Conservation (phyloP, 805 yeast species). For the Teunomyces lycoperdinae region DNA sequence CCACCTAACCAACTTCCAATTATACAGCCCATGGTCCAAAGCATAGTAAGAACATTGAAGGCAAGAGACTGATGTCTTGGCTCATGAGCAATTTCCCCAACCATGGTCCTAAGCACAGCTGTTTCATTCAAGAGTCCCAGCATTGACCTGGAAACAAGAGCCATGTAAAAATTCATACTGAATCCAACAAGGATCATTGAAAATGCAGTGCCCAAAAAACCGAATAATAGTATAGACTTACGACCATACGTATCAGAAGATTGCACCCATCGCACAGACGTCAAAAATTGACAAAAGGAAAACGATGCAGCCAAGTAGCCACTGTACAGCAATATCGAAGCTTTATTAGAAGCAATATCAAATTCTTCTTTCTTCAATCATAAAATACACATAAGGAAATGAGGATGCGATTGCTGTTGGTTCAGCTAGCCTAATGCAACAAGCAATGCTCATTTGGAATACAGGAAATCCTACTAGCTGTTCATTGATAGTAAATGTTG, state of each 20-base stretch:
- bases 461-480: constrained; percentile 58
- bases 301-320: constrained; percentile 61
- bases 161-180: constrained; percentile 48
- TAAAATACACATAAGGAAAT: constrained; percentile 62
- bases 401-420: constrained; percentile 63
- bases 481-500: constrained; percentile 27
- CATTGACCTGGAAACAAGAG: constrained; percentile 49
- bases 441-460: constrained; percentile 41
- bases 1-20: constrained; percentile 60
- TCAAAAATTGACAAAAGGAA: constrained; percentile 57
- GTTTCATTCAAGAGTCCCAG: constrained; percentile 63
- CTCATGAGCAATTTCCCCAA: constrained; percentile 59
- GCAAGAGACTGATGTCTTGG: constrained; percentile 61
- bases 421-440: constrained; percentile 53
- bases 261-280: constrained; percentile 60
- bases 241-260: constrained; percentile 57
- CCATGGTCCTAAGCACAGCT: constrained; percentile 58
- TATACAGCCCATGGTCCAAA: constrained; percentile 59
- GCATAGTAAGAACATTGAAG: constrained; percentile 56
- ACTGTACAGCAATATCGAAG: constrained; percentile 54
- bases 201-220: constrained; percentile 49
- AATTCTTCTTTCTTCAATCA: constrained; percentile 61
- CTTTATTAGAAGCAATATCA: constrained; percentile 43
- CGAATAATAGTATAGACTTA: constrained; percentile 50
- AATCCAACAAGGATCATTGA: constrained; percentile 54